Percentiles rank a stretch among this genome's conserved stretches.
Conservation (phyloP, 2,329 filamentous ascomycete species). For the Cytospora piceicola region DNA sequence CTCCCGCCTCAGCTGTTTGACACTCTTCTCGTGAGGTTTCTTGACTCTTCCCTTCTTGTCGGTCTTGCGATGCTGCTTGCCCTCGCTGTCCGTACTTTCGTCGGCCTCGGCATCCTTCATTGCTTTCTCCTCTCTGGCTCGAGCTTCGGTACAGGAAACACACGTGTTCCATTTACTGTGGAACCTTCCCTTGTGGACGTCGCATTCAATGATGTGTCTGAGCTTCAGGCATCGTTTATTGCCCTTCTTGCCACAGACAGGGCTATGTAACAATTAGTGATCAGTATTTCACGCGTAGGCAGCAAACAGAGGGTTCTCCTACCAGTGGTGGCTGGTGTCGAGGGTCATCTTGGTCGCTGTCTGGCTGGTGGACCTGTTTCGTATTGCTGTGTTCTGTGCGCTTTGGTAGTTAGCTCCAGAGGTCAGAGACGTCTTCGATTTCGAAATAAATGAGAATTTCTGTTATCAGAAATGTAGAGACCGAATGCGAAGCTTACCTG, state of each 20-base stretch:
- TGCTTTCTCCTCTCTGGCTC: conserved; percentile 10
- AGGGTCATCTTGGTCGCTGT: conserved; percentile 1
- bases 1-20: conserved; percentile 21
- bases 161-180: conserved; percentile 12
- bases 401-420: not conserved
- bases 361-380: too few relatives aligned
- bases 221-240: conserved; percentile 25
- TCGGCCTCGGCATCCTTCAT: not conserved
- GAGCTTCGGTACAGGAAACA: conserved; percentile 18
- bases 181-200: conserved; percentile 16
- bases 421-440: too few relatives aligned
- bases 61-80: not conserved
- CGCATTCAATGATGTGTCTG: conserved; percentile 21
- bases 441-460: not conserved
- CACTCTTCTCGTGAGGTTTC: conserved; percentile 2
- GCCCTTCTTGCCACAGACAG: conserved; percentile 26
- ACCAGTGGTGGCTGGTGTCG: conserved; percentile 22
- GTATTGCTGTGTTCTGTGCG: not conserved
- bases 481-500: not conserved
- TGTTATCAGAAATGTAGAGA: not conserved
- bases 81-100: not conserved
- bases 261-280: not conserved
- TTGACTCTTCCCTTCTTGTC: conserved; percentile 12
- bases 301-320: not conserved
- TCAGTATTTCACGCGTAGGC: not conserved